These are phyloP conservation scores for Ceratocystis diversiconidia DNA, from an alignment of 2,329 filamentous ascomycete species.

Conservation along the genomic window DNA sequence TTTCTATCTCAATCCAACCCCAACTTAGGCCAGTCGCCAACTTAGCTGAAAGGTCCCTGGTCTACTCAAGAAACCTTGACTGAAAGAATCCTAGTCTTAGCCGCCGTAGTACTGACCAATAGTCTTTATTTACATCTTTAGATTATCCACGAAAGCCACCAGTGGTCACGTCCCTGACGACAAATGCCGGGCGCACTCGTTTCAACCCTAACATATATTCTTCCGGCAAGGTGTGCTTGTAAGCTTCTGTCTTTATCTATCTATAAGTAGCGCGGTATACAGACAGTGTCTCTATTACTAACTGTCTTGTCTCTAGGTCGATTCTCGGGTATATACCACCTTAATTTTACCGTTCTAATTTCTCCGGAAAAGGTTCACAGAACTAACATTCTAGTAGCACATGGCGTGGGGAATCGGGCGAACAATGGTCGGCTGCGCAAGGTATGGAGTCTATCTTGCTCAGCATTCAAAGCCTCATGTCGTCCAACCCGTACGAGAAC, in stretches of 20 bases:
- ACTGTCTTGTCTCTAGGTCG: slow-evolving; percentile 40
- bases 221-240: slow-evolving; percentile 83
- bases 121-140: slow-evolving; percentile 24
- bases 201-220: slow-evolving; percentile 98
- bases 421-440: slow-evolving; percentile 94
- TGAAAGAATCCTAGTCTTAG: too few relatives aligned
- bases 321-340: slow-evolving; percentile 56
- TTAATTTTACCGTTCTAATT: background rate
- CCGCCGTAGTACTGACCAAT: background rate
- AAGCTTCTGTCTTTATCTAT: slow-evolving; percentile 27
- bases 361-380: slow-evolving; percentile 13
- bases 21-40: background rate
- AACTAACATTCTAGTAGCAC: slow-evolving; percentile 44
- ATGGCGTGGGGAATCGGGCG: slow-evolving; percentile 79
- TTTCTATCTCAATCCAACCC: background rate
- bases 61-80: background rate
- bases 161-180: slow-evolving; percentile 56
- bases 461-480: slow-evolving; percentile 95
- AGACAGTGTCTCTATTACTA: background rate
- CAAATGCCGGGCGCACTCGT: slow-evolving; percentile 71
- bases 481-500: slow-evolving; percentile 83
- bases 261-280: too few relatives aligned
- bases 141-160: slow-evolving; percentile 68
- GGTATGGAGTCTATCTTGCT: slow-evolving; percentile 87
- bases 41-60: background rate